These are phyloP conservation scores for Capsaspora owczarzaki DNA, from an alignment of 78 protist genomes.

Conservation along the genomic window DNA sequence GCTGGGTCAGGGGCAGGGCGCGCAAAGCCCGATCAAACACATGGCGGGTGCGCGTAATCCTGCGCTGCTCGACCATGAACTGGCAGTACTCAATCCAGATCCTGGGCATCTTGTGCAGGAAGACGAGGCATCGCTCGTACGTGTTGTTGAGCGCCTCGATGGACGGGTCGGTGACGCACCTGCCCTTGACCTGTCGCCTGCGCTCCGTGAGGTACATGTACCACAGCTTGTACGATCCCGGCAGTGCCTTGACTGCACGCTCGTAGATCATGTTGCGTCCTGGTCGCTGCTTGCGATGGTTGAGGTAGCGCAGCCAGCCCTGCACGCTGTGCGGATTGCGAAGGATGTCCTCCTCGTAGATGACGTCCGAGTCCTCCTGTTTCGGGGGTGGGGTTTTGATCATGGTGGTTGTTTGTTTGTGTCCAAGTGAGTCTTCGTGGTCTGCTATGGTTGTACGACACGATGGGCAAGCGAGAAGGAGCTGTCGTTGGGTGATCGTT, in stretches of 20 bases:
- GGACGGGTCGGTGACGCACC: slow-evolving; percentile 36
- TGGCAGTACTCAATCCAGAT: slow-evolving; percentile 90
- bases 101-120: slow-evolving; percentile 97
- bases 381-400: too few species aligned
- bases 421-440: too few species aligned
- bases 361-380: slow-evolving; percentile 6
- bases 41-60: slow-evolving; percentile 73
- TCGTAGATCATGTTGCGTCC: slow-evolving; percentile 62
- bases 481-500: too few species aligned
- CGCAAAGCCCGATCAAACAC: slow-evolving; percentile 88
- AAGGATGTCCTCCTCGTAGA: slow-evolving; percentile 48
- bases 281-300: slow-evolving; percentile 31
- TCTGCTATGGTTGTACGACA: too few species aligned
- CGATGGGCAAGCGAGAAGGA: too few species aligned
- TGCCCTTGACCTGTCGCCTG: neutral
- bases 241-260: slow-evolving; percentile 62
- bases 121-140: slow-evolving; percentile 80
- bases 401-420: too few species aligned
- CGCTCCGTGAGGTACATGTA: slow-evolving; percentile 40
- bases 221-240: slow-evolving; percentile 85
- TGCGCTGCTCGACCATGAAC: slow-evolving; percentile 61
- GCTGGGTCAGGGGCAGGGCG: slow-evolving; percentile 96
- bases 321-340: slow-evolving; percentile 36
- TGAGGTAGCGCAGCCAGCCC: slow-evolving; percentile 64
- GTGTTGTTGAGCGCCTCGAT: slow-evolving; percentile 54